Base-by-base conservation (phyloP, 2,329 filamentous ascomycete species). In the Exophiala phaeomuriformis region DNA sequence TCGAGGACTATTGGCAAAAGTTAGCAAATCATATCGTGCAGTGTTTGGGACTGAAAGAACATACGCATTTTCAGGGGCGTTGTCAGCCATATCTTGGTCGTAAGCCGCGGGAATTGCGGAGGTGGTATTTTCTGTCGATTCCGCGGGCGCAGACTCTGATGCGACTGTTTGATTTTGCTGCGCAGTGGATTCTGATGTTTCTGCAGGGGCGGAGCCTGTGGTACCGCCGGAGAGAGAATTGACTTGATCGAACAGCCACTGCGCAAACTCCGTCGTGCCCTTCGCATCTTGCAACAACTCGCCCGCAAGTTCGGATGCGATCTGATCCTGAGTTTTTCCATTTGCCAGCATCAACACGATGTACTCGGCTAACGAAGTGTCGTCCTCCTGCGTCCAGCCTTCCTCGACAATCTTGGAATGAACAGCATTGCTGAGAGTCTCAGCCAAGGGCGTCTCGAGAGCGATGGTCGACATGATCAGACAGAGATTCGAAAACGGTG, bases 301-400 rank as follows among this genome's bases (percentile, higher is more conserved):
- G 60, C 84, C 86, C 1, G 90, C 86, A 9, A 98, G 82, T 68
- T 98, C 93, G 41, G 81, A 76, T 6, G 90, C 86, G 61, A 98
- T 91, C 68, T 96, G 86, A 47, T 90, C 83, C 68, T 95, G 85
- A 3, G 86, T 90, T 71, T 95, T 96, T 64, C 90, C 89, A 72
- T 96, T 97, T 58, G 88, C 88, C 32, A 98, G 81, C 91, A 97
- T 96, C 59, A 97, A 82, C 55, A 97, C 86, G 62, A 98, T 93
- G 73, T 97, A 98, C 73, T 98, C 93, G 55, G 90, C 85, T 55
- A 98, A 81, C 36, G 89, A 88, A 28, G 85, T 84, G 69, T 91
- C 89, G 65, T 83, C 81, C 57, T 85, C 86, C 31, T 86, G 84
- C 58, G 84, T 90, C 91, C 93, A 97, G 65, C 90, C 91, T 62